Conservation (phyloP, 148 eudicot species). For the Gaultheria prostrata region DNA sequence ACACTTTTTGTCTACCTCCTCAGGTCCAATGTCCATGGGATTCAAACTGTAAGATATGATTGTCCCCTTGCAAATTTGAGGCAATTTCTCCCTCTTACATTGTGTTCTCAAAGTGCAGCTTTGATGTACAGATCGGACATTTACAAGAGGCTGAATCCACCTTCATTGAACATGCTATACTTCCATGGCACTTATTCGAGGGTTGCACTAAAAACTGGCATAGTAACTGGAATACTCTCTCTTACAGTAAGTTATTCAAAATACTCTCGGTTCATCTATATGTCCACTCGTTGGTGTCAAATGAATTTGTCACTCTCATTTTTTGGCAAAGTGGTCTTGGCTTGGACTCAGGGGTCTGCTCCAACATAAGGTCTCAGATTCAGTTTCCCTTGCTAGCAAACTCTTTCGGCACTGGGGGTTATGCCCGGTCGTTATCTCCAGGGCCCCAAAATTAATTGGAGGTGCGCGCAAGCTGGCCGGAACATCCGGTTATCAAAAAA, state of each 20-base stretch:
- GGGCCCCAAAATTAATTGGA: too few species aligned
- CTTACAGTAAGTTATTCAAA: constrained; percentile 63
- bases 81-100: background rate
- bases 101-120: background rate
- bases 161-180: constrained; percentile 67
- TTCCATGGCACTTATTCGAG: constrained; percentile 55
- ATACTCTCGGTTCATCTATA: too few species aligned
- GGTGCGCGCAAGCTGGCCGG: too few species aligned
- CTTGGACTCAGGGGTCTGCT: too few species aligned
- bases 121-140: constrained; percentile 62
- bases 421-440: too few species aligned
- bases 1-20: constrained; percentile 57
- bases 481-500: too few species aligned
- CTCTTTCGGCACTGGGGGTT: too few species aligned
- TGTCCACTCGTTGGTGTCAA: too few species aligned
- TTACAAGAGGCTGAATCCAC: constrained; percentile 81
- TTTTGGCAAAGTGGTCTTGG: too few species aligned
- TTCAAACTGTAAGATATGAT: constrained; percentile 57
- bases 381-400: too few species aligned
- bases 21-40: constrained; percentile 47
- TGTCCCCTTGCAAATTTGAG: background rate
- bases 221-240: constrained; percentile 75
- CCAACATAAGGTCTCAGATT: too few species aligned
- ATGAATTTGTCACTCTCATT: too few species aligned
- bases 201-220: constrained; percentile 75